Conservation (phyloP, 2,329 filamentous ascomycete species). For the Dactylellina sp. region DNA sequence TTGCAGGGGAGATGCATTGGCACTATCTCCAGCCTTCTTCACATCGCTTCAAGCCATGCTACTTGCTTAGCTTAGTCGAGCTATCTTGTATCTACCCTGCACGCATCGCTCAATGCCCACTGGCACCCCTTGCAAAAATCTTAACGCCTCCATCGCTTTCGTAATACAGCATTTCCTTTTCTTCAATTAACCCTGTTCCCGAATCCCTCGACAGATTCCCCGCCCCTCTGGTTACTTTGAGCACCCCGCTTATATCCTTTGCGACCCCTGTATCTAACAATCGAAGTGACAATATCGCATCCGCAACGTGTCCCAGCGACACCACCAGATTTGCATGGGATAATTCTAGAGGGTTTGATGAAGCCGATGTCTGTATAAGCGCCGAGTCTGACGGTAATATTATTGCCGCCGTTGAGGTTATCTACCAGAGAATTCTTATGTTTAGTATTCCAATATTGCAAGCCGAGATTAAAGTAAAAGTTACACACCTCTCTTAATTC, state of each 20-base stretch:
- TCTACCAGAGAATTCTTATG: constrained; percentile 61
- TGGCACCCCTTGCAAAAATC: constrained; percentile 81
- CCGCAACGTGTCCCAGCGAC: constrained; percentile 78
- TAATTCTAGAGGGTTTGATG: constrained; percentile 75
- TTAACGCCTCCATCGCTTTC: constrained; percentile 82
- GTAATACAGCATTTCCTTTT: constrained; percentile 83
- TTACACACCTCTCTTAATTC: constrained; percentile 42
- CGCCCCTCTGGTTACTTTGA: constrained; percentile 77
- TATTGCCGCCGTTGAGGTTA: constrained; percentile 70
- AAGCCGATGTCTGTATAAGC: constrained; percentile 76
- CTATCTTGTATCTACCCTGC: too few relatives aligned
- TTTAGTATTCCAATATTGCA: constrained; percentile 67
- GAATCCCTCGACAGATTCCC: constrained; percentile 62
- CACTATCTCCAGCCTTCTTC: not conserved
- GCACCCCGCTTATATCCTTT: constrained; percentile 87
- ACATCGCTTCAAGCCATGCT: too few relatives aligned
- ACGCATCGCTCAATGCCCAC: constrained; percentile 27
- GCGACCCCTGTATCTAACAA: constrained; percentile 88
- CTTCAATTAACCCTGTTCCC: constrained; percentile 63
- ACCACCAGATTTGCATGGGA: constrained; percentile 78
- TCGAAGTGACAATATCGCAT: constrained; percentile 77
- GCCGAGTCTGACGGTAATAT: constrained; percentile 64
- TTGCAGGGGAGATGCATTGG: constrained; percentile 26
- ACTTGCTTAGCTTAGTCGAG: too few relatives aligned
- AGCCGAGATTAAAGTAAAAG: too few relatives aligned